Conservation (phyloP, 208 protist genomes). For the Entamoeba invadens region DNA sequence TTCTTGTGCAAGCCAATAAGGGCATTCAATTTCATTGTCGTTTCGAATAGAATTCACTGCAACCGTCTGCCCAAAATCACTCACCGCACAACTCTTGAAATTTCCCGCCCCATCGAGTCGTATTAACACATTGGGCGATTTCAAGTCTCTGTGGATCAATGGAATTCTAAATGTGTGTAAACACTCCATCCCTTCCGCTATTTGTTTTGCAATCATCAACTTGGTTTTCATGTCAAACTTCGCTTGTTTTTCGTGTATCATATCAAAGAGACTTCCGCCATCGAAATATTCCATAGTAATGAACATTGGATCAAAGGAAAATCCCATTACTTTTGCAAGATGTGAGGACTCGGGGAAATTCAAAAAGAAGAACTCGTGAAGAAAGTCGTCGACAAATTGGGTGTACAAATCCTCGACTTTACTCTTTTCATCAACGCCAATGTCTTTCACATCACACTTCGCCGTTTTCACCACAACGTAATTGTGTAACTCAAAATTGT, state of each 20-base stretch:
- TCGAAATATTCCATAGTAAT: not conserved
- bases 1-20: not conserved
- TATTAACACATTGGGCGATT: not conserved
- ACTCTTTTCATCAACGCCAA: not conserved
- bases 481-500: not conserved
- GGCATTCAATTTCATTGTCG: not conserved
- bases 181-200: not conserved
- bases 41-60: not conserved
- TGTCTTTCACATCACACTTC: not conserved
- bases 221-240: not conserved
- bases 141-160: constrained; percentile 4
- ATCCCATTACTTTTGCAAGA: not conserved
- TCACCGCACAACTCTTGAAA: not conserved
- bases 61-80: not conserved
- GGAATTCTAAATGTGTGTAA: not conserved
- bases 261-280: not conserved
- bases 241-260: not conserved
- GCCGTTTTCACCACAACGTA: not conserved
- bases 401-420: not conserved
- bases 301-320: not conserved
- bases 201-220: not conserved
- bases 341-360: not conserved
- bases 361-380: not conserved
- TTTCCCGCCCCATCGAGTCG: not conserved
- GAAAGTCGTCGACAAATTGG: not conserved